Evolutionary conservation across 306 rosid genomes (phyloP).

Genomic region (Abrus pulchellus): DNA sequence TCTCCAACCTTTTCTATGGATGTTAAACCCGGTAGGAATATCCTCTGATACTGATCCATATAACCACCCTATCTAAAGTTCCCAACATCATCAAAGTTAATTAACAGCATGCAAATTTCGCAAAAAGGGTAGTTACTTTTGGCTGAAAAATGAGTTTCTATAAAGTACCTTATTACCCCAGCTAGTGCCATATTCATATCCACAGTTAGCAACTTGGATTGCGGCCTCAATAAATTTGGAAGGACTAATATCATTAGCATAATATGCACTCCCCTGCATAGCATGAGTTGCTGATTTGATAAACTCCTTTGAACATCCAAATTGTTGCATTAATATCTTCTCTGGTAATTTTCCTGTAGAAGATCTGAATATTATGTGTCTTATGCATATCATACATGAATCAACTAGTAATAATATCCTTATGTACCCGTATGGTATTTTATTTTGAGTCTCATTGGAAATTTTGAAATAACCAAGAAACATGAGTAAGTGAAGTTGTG

Average conservation of each 20-base stretch:
- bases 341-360: slow-evolving; percentile 47
- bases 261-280: slow-evolving; percentile 43
- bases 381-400: not conserved
- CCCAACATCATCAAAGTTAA: not conserved
- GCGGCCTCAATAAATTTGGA: slow-evolving; percentile 52
- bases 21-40: slow-evolving; percentile 61
- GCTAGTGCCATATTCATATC: slow-evolving; percentile 60
- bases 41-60: slow-evolving; percentile 76
- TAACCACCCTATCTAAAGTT: slow-evolving; percentile 47
- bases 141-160: not conserved
- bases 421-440: not conserved
- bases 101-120: not conserved
- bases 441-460: not conserved
- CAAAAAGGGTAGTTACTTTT: not conserved
- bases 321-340: slow-evolving; percentile 41
- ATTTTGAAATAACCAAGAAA: not conserved
- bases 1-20: slow-evolving; percentile 76
- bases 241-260: slow-evolving; percentile 21
- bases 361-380: not conserved
- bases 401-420: not conserved
- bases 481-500: not conserved
- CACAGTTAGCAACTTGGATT: slow-evolving; percentile 54
- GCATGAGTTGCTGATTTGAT: slow-evolving; percentile 55
- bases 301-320: slow-evolving; percentile 70
- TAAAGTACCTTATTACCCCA: slow-evolving; percentile 74